Conservation (phyloP, 768 basidiomycete genomes). For the Pholiota molesta region DNA sequence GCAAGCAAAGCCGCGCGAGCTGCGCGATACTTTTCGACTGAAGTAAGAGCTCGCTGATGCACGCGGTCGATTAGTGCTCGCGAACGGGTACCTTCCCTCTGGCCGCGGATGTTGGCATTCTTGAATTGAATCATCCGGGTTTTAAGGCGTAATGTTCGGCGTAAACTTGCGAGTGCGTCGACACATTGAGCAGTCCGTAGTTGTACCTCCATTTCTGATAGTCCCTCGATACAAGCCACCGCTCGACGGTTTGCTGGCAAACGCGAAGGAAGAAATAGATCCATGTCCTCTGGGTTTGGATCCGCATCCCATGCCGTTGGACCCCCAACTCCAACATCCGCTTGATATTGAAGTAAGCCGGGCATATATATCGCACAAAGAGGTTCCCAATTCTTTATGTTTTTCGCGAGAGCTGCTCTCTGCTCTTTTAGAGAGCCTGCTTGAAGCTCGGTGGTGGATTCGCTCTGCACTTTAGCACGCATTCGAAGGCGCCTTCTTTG, state of each 20-base stretch:
- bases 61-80: conserved; percentile 22
- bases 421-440: not conserved
- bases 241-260: not conserved
- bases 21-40: conserved; percentile 19
- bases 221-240: not conserved
- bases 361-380: conserved; percentile 18
- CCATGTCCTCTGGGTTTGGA: conserved; percentile 9
- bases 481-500: not conserved
- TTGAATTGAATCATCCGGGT: conserved; percentile 23
- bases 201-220: not conserved
- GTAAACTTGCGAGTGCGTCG: conserved; percentile 21
- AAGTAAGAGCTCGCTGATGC: conserved; percentile 11
- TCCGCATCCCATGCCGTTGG: not conserved
- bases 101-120: conserved; percentile 25
- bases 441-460: not conserved
- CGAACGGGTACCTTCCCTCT: conserved; percentile 24
- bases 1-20: conserved; percentile 15
- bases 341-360: conserved; percentile 16
- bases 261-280: conserved; percentile 9
- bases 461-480: not conserved
- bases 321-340: not conserved
- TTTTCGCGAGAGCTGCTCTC: not conserved
- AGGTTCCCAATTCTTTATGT: conserved; percentile 14
- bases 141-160: conserved; percentile 22
- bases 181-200: conserved; percentile 22